Evolutionary conservation across 371 early-diverging fungal species (phyloP).

Genomic region (Mucor irregularis): DNA sequence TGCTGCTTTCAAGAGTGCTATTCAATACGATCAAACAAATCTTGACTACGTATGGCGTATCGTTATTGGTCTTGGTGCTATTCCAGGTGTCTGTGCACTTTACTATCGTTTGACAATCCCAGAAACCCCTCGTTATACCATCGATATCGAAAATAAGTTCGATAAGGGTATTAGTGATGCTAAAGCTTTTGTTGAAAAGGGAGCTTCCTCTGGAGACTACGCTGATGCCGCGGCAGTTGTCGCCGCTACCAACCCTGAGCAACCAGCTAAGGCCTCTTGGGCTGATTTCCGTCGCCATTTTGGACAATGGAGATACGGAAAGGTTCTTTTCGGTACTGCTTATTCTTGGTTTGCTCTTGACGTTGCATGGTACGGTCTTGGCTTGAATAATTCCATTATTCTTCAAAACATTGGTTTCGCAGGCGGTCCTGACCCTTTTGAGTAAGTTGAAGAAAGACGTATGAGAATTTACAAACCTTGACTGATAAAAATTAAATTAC

Average conservation of each 20-base stretch:
- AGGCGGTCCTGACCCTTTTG: slow-evolving; percentile 52
- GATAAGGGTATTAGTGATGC: slow-evolving; percentile 59
- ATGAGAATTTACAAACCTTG: too few relatives aligned
- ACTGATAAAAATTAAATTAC: too few relatives aligned
- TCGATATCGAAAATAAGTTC: slow-evolving; percentile 70
- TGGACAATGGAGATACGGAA: slow-evolving; percentile 55
- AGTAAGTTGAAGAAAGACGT: too few relatives aligned
- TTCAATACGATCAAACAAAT: slow-evolving; percentile 51
- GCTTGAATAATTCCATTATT: slow-evolving; percentile 78
- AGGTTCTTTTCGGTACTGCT: slow-evolving; percentile 60
- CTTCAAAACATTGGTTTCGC: slow-evolving; percentile 66
- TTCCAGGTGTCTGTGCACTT: slow-evolving; percentile 62
- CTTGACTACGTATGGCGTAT: slow-evolving; percentile 84
- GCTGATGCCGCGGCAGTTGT: slow-evolving; percentile 31
- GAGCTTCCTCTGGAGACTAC: slow-evolving; percentile 35
- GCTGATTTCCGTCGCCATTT: slow-evolving; percentile 62
- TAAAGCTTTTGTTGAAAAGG: slow-evolving; percentile 42
- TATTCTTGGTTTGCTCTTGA: slow-evolving; percentile 81
- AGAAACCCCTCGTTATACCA: slow-evolving; percentile 83
- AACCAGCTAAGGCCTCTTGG: slow-evolving; percentile 48
- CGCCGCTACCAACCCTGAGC: slow-evolving; percentile 11
- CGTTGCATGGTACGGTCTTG: slow-evolving; percentile 86
- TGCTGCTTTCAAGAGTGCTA: slow-evolving; percentile 54
- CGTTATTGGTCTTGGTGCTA: slow-evolving; percentile 65
- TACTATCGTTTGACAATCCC: slow-evolving; percentile 85